phyloP scores from a whole-genome alignment of 805 yeast species.

The Nakazawaea ernobii region DNA sequence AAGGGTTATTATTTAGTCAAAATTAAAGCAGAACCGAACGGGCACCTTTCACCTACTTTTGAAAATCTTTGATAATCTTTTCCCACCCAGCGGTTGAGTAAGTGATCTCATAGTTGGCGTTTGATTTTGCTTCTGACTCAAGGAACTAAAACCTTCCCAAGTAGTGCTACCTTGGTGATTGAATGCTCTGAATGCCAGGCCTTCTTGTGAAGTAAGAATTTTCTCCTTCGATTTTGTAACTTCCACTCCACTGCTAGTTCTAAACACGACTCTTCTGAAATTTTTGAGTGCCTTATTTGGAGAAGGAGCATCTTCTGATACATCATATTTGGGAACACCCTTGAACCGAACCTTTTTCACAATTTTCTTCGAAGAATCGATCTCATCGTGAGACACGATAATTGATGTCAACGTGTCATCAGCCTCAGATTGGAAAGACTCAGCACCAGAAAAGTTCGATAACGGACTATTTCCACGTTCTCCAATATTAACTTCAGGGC shows the following conservation, averaged over 20 bases:
- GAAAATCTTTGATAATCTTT: constrained; percentile 21
- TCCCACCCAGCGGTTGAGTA: neutral
- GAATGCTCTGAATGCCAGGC: constrained; percentile 27
- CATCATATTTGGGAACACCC: constrained; percentile 46
- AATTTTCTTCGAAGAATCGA: neutral
- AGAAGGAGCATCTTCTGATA: constrained; percentile 52
- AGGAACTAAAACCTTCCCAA: constrained; percentile 8
- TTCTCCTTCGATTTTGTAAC: constrained; percentile 21
- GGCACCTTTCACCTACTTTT: constrained; percentile 18
- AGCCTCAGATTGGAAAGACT: constrained; percentile 4
- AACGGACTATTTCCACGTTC: too few species aligned
- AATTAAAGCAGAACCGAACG: too few species aligned
- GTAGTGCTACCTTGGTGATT: constrained; percentile 8
- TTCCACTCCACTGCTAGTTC: constrained; percentile 17
- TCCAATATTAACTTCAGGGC: too few species aligned
- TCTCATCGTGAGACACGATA: constrained; percentile 2
- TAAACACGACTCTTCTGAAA: constrained; percentile 27
- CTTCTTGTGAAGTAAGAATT: constrained; percentile 28
- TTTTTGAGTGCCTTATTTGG: constrained; percentile 29
- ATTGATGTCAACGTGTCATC: constrained; percentile 13
- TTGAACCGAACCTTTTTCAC: constrained; percentile 43
- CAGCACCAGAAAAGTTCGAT: neutral
- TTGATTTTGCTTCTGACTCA: constrained; percentile 7
- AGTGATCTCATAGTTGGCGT: constrained; percentile 9
- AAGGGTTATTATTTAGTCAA: too few species aligned